These are phyloP conservation scores for Phytophthora melonis DNA, from an alignment of 352 stramenopile genomes.

Conservation along the genomic window DNA sequence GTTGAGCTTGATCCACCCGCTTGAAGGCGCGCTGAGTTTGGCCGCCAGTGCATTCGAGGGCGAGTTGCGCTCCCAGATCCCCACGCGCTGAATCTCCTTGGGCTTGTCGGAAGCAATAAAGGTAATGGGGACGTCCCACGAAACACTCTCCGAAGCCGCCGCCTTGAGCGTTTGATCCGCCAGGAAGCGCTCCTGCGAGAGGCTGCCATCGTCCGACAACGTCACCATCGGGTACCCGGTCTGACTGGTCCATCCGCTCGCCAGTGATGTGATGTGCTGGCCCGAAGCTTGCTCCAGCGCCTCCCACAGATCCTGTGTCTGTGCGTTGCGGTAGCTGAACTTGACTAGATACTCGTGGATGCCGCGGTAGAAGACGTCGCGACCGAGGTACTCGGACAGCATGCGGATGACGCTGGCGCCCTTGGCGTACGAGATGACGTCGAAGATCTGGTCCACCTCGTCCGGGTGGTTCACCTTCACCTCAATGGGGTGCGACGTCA, in stretches of 20 bases:
- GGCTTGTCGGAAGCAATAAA: conserved; percentile 62
- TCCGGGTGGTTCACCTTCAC: conserved; percentile 94
- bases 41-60: conserved; percentile 57
- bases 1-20: conserved; percentile 96
- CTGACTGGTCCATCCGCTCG: conserved; percentile 94
- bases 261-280: conserved; percentile 93
- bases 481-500: conserved; percentile 95
- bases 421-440: conserved; percentile 98
- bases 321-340: conserved; percentile 95
- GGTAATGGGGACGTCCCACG: conserved; percentile 91
- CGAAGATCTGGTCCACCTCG: conserved; percentile 99
- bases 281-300: conserved; percentile 92
- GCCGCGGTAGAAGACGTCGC: conserved; percentile 82
- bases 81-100: conserved; percentile 57
- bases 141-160: conserved; percentile 17
- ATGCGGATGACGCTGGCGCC: conserved; percentile 85
- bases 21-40: conserved; percentile 39
- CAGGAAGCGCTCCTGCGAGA: conserved; percentile 95
- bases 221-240: conserved; percentile 94
- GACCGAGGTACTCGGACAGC: conserved; percentile 80
- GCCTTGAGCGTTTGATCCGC: conserved; percentile 85
- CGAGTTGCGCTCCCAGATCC: conserved; percentile 63
- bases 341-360: conserved; percentile 95
- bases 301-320: conserved; percentile 96
- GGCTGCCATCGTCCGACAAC: conserved; percentile 59